Evolutionary conservation across 2,329 filamentous ascomycete species (phyloP), one percentile per base, ranked within the genome.

Genomic region (Dryadomyces quercivorus): DNA sequence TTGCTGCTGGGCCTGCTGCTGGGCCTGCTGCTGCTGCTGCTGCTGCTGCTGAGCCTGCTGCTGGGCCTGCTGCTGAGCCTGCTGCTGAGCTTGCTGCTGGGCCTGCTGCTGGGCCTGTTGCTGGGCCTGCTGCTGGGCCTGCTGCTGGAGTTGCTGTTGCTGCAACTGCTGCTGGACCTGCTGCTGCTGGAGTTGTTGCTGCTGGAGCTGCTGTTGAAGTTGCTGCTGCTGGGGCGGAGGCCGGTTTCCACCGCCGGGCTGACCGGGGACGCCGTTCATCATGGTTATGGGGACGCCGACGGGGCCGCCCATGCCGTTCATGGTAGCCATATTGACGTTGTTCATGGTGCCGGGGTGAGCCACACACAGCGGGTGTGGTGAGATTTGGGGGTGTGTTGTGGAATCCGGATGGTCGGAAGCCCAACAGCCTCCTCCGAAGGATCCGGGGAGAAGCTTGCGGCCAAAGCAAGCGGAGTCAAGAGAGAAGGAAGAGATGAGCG

Each of bases 301-400:
- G 53, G 82, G 80, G 49, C 79, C 82, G 57, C 81, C 83, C 78
- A 85, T 82, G 67, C 78, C 74, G 65, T 76, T 80, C 80, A 88
- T 87, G 65, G 75, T 78, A 65, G 76, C 77, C 82, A 89, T 86
- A 65, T 79, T 75, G 63, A 77, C 72, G 72, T 80, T 84, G 74
- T 80, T 84, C 77, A 81, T 81, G 63, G 66, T 65, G 45, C n/a
- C 22, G 16, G n/a, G 4, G 44, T n/a, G 42, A 31, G 43, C 40
- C 22, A 38, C 50, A n/a, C 16, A 20, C 3, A 22, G 31, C 43
- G 26, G 42, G n/a, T 7, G n/a, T 12, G 20, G 18, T 46, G 9
- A 22, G 16, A n/a, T 26, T n/a, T 31, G 16, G 10, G 26, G 4
- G 18, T 3, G n/a, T 53, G 16, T 49, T 36, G 40, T 12, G 10